These are phyloP conservation scores for Achaetomiella virescens DNA, from an alignment of 495 filamentous ascomycete genomes.

Conservation along the genomic window DNA sequence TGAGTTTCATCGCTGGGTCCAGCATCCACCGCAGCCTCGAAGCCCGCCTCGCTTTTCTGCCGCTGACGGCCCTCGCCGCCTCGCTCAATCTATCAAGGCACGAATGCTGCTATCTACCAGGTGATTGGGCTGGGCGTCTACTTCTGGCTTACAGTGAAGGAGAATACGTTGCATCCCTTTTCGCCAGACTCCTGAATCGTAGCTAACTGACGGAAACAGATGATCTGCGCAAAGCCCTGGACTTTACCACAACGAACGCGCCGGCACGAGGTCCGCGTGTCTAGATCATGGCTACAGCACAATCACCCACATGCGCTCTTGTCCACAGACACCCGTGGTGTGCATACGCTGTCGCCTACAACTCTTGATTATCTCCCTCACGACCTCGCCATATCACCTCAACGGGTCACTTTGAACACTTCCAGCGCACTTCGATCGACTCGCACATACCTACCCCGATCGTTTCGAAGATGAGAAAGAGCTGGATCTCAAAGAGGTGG, in stretches of 20 bases:
- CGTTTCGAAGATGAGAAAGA: not conserved
- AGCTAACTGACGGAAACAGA: constrained; percentile 26
- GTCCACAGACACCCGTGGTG: constrained; percentile 1
- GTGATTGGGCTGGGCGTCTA: constrained; percentile 80
- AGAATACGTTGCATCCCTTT: constrained; percentile 56
- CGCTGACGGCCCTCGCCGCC: constrained; percentile 67
- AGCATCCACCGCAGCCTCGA: constrained; percentile 81
- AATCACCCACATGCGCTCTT: not conserved
- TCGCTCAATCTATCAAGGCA: constrained; percentile 84
- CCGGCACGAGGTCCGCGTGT: constrained; percentile 28
- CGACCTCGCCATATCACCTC: constrained; percentile 3
- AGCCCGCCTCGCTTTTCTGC: constrained; percentile 74
- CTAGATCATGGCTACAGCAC: constrained; percentile 12
- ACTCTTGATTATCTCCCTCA: not conserved
- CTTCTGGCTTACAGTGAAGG: constrained; percentile 96
- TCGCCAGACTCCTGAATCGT: not conserved
- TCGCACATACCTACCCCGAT: not conserved
- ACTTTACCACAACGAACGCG: constrained; percentile 41
- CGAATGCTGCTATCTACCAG: constrained; percentile 90
- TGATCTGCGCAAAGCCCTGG: constrained; percentile 49
- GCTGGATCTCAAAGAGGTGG: not conserved
- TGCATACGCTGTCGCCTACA: not conserved
- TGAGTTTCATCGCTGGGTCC: constrained; percentile 59
- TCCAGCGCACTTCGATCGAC: not conserved
- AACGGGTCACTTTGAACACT: not conserved